These are phyloP conservation scores for Cladosporium sp. DNA, from an alignment of 2,329 filamentous ascomycete species.

Conservation along the genomic window DNA sequence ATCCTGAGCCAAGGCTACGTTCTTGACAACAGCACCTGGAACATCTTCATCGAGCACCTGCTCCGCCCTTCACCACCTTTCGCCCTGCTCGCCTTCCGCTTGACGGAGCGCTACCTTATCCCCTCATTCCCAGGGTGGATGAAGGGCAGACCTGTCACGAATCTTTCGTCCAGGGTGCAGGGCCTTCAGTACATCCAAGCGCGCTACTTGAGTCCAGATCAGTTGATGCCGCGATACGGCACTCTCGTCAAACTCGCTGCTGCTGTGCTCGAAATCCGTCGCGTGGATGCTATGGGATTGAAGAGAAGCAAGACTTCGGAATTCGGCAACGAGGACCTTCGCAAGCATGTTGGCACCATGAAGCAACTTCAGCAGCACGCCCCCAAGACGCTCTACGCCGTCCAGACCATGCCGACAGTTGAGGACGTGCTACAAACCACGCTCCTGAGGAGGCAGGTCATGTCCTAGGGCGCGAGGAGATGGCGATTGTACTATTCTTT, in stretches of 20 bases:
- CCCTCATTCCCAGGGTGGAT: constrained; percentile 75
- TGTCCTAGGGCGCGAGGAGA: background rate
- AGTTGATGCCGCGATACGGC: constrained; percentile 45
- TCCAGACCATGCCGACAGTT: constrained; percentile 47
- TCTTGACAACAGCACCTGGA: constrained; percentile 78
- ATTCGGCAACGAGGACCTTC: constrained; percentile 22
- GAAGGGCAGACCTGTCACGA: constrained; percentile 23
- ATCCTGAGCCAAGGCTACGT: constrained; percentile 68
- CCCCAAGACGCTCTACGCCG: constrained; percentile 45
- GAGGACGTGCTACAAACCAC: constrained; percentile 34
- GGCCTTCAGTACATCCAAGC: constrained; percentile 35
- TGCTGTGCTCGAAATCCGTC: constrained; percentile 40
- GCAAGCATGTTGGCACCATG: constrained; percentile 32
- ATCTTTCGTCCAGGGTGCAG: constrained; percentile 21
- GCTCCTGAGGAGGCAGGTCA: constrained; percentile 11
- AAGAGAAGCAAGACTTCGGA: constrained; percentile 26
- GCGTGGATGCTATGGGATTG: constrained; percentile 38
- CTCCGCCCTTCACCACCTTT: constrained; percentile 56
- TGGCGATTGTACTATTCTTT: background rate
- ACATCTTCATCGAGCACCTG: constrained; percentile 71
- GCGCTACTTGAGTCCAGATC: constrained; percentile 29
- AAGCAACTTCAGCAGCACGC: constrained; percentile 39
- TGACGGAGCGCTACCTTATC: constrained; percentile 80
- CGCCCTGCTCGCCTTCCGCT: constrained; percentile 67
- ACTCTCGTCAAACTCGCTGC: constrained; percentile 47